A percentile compares a stretch with the other conserved stretches of the same genome.
phyloP scores from a whole-genome alignment of 345 rosid species.

The Populus simonii region DNA sequence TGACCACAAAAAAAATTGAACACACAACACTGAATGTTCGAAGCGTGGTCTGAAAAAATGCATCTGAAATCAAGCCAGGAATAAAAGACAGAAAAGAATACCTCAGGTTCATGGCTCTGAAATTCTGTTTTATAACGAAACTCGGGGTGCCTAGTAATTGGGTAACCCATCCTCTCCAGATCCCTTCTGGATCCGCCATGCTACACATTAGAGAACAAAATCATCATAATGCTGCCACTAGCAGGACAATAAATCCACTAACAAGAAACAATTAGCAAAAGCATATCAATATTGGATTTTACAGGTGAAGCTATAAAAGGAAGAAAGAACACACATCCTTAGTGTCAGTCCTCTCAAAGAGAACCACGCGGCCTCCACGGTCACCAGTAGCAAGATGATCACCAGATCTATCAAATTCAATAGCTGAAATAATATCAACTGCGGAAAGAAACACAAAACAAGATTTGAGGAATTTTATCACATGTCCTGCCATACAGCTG shows the following conservation, averaged over 20 bases:
- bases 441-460: slow-evolving; percentile 30
- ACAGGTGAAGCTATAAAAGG: slow-evolving; percentile 12
- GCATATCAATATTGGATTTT: background rate
- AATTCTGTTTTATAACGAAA: slow-evolving; percentile 98
- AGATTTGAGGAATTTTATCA: slow-evolving; percentile 8
- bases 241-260: background rate
- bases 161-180: slow-evolving; percentile 63
- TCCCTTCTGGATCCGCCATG: slow-evolving; percentile 75
- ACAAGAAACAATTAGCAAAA: background rate
- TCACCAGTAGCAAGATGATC: slow-evolving; percentile 99
- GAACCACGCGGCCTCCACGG: slow-evolving; percentile 98
- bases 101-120: slow-evolving; percentile 99
- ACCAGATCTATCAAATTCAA: slow-evolving; percentile 94
- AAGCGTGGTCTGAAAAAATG: background rate
- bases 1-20: slow-evolving; percentile 33
- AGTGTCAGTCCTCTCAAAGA: slow-evolving; percentile 88
- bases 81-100: slow-evolving; percentile 22
- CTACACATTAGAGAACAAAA: slow-evolving; percentile 40
- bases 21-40: background rate
- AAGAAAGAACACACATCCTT: slow-evolving; percentile 56
- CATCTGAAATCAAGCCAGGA: slow-evolving; percentile 14
- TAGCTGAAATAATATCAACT: slow-evolving; percentile 99
- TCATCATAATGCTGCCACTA: background rate
- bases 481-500: background rate
- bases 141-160: slow-evolving; percentile 83